These are phyloP conservation scores for Citeromyces hawaiiensis DNA, from an alignment of 1,139 yeast species.

Conservation along the genomic window DNA sequence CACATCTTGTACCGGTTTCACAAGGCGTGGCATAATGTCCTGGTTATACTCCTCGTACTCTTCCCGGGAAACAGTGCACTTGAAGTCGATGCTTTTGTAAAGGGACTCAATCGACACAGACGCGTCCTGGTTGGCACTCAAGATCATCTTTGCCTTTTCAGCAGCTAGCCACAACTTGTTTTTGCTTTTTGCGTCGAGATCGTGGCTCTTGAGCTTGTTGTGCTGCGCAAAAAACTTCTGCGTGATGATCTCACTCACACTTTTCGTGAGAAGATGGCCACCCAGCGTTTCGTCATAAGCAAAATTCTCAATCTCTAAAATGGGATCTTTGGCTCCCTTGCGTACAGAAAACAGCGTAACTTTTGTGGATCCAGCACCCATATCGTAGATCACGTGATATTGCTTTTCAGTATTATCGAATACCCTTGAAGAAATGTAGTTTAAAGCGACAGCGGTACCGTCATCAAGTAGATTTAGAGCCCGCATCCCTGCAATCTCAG, in stretches of 20 bases:
- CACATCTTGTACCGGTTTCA: constrained; percentile 43
- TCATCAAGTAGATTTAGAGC: constrained; percentile 69
- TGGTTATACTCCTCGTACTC: constrained; percentile 57
- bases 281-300: constrained; percentile 59
- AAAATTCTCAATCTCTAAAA: constrained; percentile 57
- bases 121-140: constrained; percentile 81
- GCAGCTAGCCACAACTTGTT: constrained; percentile 71
- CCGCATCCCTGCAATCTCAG: constrained; percentile 54
- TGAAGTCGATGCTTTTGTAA: constrained; percentile 62
- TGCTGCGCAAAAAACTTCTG: constrained; percentile 36
- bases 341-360: constrained; percentile 68
- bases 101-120: constrained; percentile 58
- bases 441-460: constrained; percentile 82
- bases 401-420: constrained; percentile 29
- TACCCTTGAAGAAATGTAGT: constrained; percentile 45
- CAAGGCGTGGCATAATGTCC: constrained; percentile 29
- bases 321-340: constrained; percentile 24
- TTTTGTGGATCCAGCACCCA: constrained; percentile 87
- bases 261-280: constrained; percentile 60
- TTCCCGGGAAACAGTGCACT: constrained; percentile 47
- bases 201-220: constrained; percentile 11
- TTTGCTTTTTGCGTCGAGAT: constrained; percentile 36
- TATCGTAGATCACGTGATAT: constrained; percentile 68
- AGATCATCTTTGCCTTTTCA: constrained; percentile 73
- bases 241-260: constrained; percentile 45